These are phyloP conservation scores for Kuraishia hungarica DNA, from an alignment of 805 yeast genomes.

Conservation along the genomic window DNA sequence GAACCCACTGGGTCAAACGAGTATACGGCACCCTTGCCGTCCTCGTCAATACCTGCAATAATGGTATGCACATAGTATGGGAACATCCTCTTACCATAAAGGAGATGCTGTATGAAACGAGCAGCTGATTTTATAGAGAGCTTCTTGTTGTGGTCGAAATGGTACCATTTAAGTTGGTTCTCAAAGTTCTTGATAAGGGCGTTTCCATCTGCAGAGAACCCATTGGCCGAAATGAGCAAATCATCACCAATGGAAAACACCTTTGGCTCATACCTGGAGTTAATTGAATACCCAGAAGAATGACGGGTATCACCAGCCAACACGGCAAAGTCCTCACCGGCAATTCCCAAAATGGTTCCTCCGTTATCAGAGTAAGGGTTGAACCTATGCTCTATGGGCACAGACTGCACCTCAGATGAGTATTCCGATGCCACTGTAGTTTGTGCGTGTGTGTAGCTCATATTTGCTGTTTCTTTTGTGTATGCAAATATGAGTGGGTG, in stretches of 20 bases:
- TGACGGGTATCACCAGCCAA: constrained; percentile 98
- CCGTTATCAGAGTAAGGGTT: constrained; percentile 94
- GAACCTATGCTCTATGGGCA: constrained; percentile 85
- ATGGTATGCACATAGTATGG: constrained; percentile 96
- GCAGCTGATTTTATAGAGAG: constrained; percentile 72
- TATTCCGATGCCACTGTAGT: constrained; percentile 60
- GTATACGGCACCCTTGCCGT: constrained; percentile 90
- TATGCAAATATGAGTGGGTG: no score
- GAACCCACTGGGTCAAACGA: constrained; percentile 98
- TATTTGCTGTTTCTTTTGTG: no score
- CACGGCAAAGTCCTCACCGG: constrained; percentile 95
- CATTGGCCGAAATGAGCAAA: constrained; percentile 84
- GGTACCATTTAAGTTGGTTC: constrained; percentile 80
- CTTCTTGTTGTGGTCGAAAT: constrained; percentile 75
- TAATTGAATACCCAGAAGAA: constrained; percentile 87
- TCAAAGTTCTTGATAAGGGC: constrained; percentile 73
- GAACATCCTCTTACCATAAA: constrained; percentile 90
- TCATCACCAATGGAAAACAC: constrained; percentile 85
- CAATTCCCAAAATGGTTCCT: constrained; percentile 95
- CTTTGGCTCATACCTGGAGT: constrained; percentile 87
- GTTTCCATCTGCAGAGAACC: constrained; percentile 91
- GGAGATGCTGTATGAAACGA: constrained; percentile 78
- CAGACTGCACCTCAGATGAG: constrained; percentile 38
- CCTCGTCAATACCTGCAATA: constrained; percentile 85
- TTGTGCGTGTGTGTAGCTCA: constrained; percentile 1